phyloP scores from a whole-genome alignment of 352 stramenopile species.

The Phytophthora ohioensis region DNA sequence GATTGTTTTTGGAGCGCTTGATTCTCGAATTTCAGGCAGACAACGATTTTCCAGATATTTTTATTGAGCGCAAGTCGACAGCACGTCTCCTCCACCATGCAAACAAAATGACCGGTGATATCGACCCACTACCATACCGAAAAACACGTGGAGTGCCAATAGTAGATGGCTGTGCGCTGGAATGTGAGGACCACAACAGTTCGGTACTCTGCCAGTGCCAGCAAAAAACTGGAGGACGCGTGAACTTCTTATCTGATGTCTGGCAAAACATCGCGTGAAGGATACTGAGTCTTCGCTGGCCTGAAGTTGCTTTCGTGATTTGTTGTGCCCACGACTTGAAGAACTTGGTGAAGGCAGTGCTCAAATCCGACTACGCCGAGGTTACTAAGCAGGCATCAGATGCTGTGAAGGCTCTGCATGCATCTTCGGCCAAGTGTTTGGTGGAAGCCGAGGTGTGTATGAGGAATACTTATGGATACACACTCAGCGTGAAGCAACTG shows the following conservation, averaged over 20 bases:
- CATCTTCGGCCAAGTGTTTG: constrained; percentile 15
- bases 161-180: not conserved
- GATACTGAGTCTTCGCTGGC: constrained; percentile 23
- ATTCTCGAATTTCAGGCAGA: too few relatives aligned
- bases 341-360: constrained; percentile 15
- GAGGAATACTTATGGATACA: not conserved
- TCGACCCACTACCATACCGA: not conserved
- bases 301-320: constrained; percentile 8
- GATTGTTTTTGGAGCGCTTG: too few relatives aligned
- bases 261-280: constrained; percentile 19
- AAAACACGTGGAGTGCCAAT: constrained; percentile 4
- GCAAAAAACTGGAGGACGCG: not conserved
- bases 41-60: too few relatives aligned
- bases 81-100: not conserved
- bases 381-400: constrained; percentile 18
- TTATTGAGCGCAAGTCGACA: not conserved
- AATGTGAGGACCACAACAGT: not conserved
- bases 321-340: constrained; percentile 21
- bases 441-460: constrained; percentile 8
- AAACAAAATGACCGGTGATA: not conserved
- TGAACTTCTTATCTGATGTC: constrained; percentile 22
- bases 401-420: constrained; percentile 10
- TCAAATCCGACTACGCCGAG: constrained; percentile 8
- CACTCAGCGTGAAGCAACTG: not conserved
- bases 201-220: not conserved